Evolutionary conservation across 805 yeast genomes (phyloP).

Genomic region (Kuraishia molischiana): DNA sequence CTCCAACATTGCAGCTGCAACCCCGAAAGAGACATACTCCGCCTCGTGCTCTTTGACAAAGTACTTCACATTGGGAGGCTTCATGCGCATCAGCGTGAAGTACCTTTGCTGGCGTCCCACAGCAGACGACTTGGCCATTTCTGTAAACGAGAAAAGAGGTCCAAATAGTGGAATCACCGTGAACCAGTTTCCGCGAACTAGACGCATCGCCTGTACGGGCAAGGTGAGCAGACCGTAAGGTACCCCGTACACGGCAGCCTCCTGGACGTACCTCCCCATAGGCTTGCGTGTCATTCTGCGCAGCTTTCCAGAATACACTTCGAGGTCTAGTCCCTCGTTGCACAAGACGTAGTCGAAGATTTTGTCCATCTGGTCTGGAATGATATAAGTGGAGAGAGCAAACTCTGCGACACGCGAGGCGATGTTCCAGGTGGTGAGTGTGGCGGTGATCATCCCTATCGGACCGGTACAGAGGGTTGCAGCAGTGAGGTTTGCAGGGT

Average conservation of each 20-base stretch:
- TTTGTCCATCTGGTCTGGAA: slow-evolving; percentile 14
- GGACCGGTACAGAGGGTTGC: neutral
- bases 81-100: slow-evolving; percentile 44
- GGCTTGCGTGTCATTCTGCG: slow-evolving; percentile 11
- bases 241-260: neutral
- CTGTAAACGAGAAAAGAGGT: slow-evolving; percentile 35
- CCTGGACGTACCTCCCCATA: neutral
- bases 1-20: slow-evolving; percentile 40
- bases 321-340: slow-evolving; percentile 13
- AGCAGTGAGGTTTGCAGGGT: slow-evolving; percentile 6
- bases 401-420: slow-evolving; percentile 10
- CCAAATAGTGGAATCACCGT: slow-evolving; percentile 50
- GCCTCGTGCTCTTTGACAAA: slow-evolving; percentile 26
- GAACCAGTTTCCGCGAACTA: neutral
- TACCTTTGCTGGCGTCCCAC: slow-evolving; percentile 45
- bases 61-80: slow-evolving; percentile 27
- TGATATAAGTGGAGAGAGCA: slow-evolving; percentile 13
- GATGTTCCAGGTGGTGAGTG: neutral
- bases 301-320: slow-evolving; percentile 23
- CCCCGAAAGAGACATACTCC: slow-evolving; percentile 41
- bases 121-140: slow-evolving; percentile 48
- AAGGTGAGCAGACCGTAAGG: neutral
- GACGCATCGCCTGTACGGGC: neutral
- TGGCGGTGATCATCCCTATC: neutral
- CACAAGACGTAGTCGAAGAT: slow-evolving; percentile 18